phyloP scores from a whole-genome alignment of 495 filamentous ascomycete species.

The Talaromyces wortmannii region DNA sequence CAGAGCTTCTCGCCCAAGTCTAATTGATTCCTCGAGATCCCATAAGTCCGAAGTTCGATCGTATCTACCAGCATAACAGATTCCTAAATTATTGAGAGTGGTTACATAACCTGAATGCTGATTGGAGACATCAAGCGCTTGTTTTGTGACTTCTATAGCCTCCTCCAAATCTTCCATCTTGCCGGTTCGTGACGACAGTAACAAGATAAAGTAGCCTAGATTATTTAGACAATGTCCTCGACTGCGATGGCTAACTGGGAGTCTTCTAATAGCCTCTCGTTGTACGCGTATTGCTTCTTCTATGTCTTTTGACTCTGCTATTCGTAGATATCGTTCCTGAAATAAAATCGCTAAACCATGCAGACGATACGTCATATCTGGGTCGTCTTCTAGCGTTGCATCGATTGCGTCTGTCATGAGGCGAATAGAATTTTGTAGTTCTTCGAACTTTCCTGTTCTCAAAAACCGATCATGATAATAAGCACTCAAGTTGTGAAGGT shows the following conservation, averaged over 20 bases:
- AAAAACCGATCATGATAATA: neutral
- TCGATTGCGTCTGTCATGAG: neutral
- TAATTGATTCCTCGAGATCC: conserved; percentile 10
- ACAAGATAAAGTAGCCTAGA: conserved; percentile 5
- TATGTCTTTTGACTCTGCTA: conserved; percentile 1
- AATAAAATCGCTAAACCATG: neutral
- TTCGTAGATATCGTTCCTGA: neutral
- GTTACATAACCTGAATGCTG: neutral
- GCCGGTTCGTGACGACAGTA: conserved; percentile 8
- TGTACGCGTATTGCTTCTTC: conserved; percentile 10
- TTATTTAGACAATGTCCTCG: conserved; percentile 7
- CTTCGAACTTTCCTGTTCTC: neutral
- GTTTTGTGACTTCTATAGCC: conserved; percentile 1
- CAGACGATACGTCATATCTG: neutral
- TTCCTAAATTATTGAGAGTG: neutral
- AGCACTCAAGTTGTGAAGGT: neutral
- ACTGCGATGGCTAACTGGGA: conserved; percentile 12
- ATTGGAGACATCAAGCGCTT: neutral
- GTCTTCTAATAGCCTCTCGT: conserved; percentile 7
- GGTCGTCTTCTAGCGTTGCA: neutral
- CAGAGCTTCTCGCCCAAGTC: conserved; percentile 6
- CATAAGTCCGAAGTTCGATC: neutral
- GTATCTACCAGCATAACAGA: neutral
- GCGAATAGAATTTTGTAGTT: neutral
- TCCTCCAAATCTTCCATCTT: conserved; percentile 11